Evolutionary conservation across 228 moss, liverwort and hornwort species (phyloP).

Genomic region (Sphagnum magellanicum): DNA sequence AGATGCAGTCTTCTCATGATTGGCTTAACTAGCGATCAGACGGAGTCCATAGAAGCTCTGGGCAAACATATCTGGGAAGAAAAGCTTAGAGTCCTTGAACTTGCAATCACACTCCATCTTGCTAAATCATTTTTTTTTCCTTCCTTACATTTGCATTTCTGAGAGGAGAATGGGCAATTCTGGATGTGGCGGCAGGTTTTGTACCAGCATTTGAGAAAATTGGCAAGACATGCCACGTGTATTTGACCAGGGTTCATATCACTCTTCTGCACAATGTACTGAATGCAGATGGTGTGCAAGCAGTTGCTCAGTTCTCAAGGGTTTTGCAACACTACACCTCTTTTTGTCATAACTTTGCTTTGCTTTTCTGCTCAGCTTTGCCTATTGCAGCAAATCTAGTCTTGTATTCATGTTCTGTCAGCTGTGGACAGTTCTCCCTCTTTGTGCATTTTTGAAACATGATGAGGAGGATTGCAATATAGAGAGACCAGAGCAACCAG

Average conservation of each 20-base stretch:
- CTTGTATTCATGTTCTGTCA: not conserved
- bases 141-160: not conserved
- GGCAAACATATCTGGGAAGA: too few species aligned
- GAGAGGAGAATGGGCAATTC: too few species aligned
- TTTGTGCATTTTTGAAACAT: not conserved
- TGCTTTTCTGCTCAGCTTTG: not conserved
- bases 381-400: not conserved
- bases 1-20: too few species aligned
- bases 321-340: slow-evolving; percentile 17
- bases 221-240: slow-evolving; percentile 83
- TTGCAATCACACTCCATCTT: too few species aligned
- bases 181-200: slow-evolving; percentile 47
- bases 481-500: too few species aligned
- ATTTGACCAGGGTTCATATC: slow-evolving; percentile 73
- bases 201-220: slow-evolving; percentile 96
- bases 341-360: not conserved
- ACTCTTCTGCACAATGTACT: slow-evolving; percentile 92
- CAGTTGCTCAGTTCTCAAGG: slow-evolving; percentile 95
- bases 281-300: slow-evolving; percentile 94
- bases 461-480: too few species aligned
- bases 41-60: too few species aligned
- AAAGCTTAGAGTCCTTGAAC: too few species aligned
- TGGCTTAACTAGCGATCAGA: too few species aligned
- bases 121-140: not conserved
- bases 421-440: not conserved